A percentile compares a stretch with the other conserved stretches of the same genome.
Evolutionary conservation across 352 stramenopile genomes (phyloP).

Genomic region (Saprolegnia diclina): DNA sequence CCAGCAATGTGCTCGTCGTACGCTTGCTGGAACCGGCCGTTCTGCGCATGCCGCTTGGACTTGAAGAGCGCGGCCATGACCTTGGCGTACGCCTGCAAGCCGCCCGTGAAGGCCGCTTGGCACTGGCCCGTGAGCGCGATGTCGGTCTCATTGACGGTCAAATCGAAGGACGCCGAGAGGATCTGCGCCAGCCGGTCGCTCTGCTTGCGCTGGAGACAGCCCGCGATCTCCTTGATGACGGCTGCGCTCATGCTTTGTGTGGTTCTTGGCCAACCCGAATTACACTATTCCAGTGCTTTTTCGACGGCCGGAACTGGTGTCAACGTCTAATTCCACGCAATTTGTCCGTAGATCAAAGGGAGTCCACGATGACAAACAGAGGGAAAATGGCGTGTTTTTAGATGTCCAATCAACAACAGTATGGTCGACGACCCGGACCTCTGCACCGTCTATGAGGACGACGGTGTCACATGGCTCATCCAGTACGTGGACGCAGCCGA

Average conservation of each 20-base stretch:
- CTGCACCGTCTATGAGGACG: neutral
- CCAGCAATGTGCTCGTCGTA: conserved; percentile 24
- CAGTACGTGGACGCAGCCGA: neutral
- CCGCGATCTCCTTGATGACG: conserved; percentile 11
- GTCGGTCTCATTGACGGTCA: conserved; percentile 6
- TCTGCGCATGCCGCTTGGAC: conserved; percentile 9
- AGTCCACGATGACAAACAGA: neutral
- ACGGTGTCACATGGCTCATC: neutral
- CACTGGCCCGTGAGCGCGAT: neutral
- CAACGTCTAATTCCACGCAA: neutral
- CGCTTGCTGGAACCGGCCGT: neutral
- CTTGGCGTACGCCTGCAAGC: neutral
- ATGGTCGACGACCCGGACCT: neutral
- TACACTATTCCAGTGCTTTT: neutral
- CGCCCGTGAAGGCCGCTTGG: neutral
- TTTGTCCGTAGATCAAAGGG: neutral
- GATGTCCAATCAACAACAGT: neutral
- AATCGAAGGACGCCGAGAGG: neutral
- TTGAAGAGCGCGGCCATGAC: conserved; percentile 9
- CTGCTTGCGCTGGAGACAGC: conserved; percentile 20
- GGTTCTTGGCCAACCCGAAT: neutral
- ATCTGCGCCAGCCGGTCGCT: conserved; percentile 5
- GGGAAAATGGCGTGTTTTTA: neutral
- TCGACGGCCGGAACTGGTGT: no score
- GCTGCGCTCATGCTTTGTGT: neutral